Evolutionary conservation across 352 stramenopile genomes (phyloP), one percentile per base, ranked within the genome.

Genomic region (Bremia lactucae): DNA sequence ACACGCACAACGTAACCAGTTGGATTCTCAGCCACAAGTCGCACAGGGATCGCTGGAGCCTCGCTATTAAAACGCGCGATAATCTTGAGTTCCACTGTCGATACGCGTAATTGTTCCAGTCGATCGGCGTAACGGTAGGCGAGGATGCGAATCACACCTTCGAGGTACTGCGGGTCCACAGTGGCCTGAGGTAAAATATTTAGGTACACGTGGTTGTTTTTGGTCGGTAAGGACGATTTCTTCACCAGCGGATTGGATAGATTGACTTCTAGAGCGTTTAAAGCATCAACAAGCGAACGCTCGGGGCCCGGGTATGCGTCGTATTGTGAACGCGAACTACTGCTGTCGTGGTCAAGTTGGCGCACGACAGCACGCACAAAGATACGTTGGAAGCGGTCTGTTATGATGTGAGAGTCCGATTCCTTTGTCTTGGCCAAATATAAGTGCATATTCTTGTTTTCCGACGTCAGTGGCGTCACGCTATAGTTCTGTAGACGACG

Each of bases 121-220:
- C 94, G 83, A 42, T 96, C 81, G 15, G 81, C 82, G 55, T 94
- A 94, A 7, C 81, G 76, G 41, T 73, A 84, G 7, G 78, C 72
- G 3, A 96, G 57, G 51, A 94, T 92, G 40, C 77, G 71, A 44
- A 99, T 97, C 49, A 98, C 85, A 41, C 88, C 78, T 63, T 98
- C 95, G 6, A 99, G 82, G 58, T 96, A 94, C 36, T 96, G 85
- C 38, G 95, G 93, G 55, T 98, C 83, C 26, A 98, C 79, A 6
- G 90, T 87, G 1, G 96, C 83, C 40, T 95, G 83, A 7, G 91
- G 87, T 25, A 98, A 73, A 25, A 99, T 86, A 69, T 99, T 99
- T 29, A 99, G 76, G 62, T 98, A 99, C 18, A 99, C 82, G 74
- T 99, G 96, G 68, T 99, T 99, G 69, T 98, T 97, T 51, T 88